These are phyloP conservation scores for Fraxinus baroniana DNA, from an alignment of 305 asterid genomes.

Conservation along the genomic window DNA sequence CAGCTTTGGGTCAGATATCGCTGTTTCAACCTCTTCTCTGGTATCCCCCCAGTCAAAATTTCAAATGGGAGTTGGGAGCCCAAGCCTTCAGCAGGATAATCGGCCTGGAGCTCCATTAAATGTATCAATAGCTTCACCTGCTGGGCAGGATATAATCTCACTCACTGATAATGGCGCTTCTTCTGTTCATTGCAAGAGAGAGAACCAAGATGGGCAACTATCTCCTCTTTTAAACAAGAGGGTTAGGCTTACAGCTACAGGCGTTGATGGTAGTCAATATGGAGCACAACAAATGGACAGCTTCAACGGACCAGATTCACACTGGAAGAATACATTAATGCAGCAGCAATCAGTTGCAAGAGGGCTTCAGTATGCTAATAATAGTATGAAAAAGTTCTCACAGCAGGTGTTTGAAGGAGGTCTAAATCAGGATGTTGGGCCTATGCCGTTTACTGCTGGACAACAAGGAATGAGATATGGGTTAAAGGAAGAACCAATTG, in stretches of 20 bases:
- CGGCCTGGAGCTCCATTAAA: constrained; percentile 50
- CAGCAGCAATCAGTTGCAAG: constrained; percentile 64
- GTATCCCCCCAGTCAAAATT: constrained; percentile 54
- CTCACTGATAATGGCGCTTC: constrained; percentile 51
- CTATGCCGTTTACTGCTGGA: constrained; percentile 53
- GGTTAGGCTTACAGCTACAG: constrained; percentile 47
- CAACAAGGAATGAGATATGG: constrained; percentile 78
- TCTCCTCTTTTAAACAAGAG: constrained; percentile 74
- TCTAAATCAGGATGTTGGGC: constrained; percentile 63
- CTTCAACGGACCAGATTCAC: constrained; percentile 65
- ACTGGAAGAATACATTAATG: constrained; percentile 73
- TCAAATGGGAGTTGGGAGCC: constrained; percentile 60
- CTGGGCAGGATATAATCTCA: constrained; percentile 65
- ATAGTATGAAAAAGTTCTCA: constrained; percentile 64
- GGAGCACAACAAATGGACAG: constrained; percentile 59
- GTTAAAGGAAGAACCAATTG: constrained; percentile 89
- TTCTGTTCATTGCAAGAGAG: constrained; percentile 71
- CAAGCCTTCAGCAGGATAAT: constrained; percentile 72
- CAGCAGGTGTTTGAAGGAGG: constrained; percentile 75
- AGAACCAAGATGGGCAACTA: constrained; percentile 69
- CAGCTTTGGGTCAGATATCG: constrained; percentile 66
- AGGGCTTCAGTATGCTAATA: constrained; percentile 58
- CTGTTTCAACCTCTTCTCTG: constrained; percentile 55
- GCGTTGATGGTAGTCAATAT: constrained; percentile 55
- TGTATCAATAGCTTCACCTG: constrained; percentile 63